Base-by-base conservation (phyloP, 768 basidiomycete species). In the Leucosporidium scottii region DNA sequence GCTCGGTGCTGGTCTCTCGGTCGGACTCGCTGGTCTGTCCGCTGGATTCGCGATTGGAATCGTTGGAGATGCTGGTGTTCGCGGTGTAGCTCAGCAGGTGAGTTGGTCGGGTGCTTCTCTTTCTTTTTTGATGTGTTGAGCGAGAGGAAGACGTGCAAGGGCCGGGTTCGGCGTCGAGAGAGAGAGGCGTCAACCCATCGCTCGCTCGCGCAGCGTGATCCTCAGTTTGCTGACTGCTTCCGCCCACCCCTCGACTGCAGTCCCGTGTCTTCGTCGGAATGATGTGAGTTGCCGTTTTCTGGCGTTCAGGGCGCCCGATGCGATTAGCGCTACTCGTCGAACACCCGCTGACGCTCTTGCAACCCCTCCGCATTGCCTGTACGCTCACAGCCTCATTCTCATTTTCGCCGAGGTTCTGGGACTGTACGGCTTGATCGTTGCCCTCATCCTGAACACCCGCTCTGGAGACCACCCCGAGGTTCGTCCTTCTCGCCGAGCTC, bases 1-100 rank as follows among this genome's bases (percentile, higher is more conserved):
- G 75, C 89, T 96, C 67, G 93, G 92, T 76, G 93, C 92, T 53
- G 93, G 93, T 78, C 85, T 94, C 59, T 84, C 91, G 1, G 91
- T 93, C 76, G 91, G 92, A 74, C 86, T 91, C 60, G 90, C 93
- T 53, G 94, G 94, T 83, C 85, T 99, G 48, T 90, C 93, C 60
- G 94, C 94, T 68, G 96, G 96, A 59, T 94, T 97, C 73, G 96
- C 96, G 69, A 79, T 99, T 76, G 96, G 96, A 66, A 97, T 98
- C 77, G 96, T 98, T 66, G 96, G 96, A 77, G 96, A 99, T 78
- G 93, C 94, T 68, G 94, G 96, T 83, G 96, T 98, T 34, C 84
- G 96, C 56, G 96, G 94, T 67, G 96, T 93, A 62, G 94, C 93
- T 56, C 94, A 97, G 79, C 93, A 98, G 81, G 74, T 94, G 60